phyloP scores from a whole-genome alignment of 805 yeast genomes.

The Saccharomycopsis lassenensis region DNA sequence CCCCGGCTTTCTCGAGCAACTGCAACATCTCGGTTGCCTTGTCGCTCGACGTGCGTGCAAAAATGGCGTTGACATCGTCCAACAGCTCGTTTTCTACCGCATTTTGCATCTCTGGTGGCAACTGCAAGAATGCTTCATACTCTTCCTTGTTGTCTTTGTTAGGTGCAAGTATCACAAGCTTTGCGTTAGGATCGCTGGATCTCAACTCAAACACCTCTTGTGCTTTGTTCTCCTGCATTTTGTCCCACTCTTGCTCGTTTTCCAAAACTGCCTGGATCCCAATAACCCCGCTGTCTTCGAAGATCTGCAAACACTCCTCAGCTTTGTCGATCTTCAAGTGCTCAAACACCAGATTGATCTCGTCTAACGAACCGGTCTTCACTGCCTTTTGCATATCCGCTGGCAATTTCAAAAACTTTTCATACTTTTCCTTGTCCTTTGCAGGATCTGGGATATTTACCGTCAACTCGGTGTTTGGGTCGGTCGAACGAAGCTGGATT shows the following conservation, averaged over 20 bases:
- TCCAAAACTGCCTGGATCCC: constrained; percentile 71
- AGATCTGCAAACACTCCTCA: constrained; percentile 59
- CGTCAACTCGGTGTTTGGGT: constrained; percentile 65
- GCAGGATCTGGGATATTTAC: constrained; percentile 56
- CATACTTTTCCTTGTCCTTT: constrained; percentile 33
- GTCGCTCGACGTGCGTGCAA: constrained; percentile 55
- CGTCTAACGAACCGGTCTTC: constrained; percentile 58
- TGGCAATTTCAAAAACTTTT: constrained; percentile 48
- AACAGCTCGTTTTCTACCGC: constrained; percentile 66
- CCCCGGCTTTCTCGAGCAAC: constrained; percentile 66
- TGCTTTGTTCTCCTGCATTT: constrained; percentile 24
- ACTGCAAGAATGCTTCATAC: constrained; percentile 44
- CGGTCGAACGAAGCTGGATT: constrained; percentile 81
- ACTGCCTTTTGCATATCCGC: constrained; percentile 63
- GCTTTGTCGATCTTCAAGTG: constrained; percentile 66
- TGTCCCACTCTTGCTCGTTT: constrained; percentile 55
- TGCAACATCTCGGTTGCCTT: constrained; percentile 65
- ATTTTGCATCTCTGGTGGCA: constrained; percentile 54
- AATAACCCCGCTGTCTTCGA: constrained; percentile 74
- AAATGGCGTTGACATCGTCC: constrained; percentile 73
- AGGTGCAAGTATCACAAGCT: constrained; percentile 63
- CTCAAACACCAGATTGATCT: constrained; percentile 74
- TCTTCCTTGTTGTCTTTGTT: constrained; percentile 33
- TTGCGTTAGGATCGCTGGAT: constrained; percentile 75
- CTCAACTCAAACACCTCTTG: constrained; percentile 67